Conservation (phyloP, 1,284 basidiomycete species). For the Ceratobasidium sp. region DNA sequence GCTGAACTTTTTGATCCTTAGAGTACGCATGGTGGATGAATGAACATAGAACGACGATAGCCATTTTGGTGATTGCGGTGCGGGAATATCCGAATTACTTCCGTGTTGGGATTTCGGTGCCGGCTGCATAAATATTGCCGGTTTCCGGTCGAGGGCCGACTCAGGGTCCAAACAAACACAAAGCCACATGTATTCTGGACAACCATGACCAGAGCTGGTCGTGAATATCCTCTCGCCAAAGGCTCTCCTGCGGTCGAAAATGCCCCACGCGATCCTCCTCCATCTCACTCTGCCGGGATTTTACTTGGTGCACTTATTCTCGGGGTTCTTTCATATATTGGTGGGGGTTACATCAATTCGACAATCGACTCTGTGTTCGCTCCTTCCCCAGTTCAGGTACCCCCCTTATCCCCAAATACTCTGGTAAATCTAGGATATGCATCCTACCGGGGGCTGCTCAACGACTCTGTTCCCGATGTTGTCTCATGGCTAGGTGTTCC, state of each 20-base stretch:
- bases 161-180: background rate
- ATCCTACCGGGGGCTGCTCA: conserved; percentile 58
- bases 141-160: background rate
- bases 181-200: background rate
- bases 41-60: too few relatives aligned
- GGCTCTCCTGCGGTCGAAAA: conserved; percentile 9
- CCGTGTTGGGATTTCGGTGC: too few relatives aligned
- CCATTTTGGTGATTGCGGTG: too few relatives aligned
- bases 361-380: background rate
- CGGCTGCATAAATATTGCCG: too few relatives aligned
- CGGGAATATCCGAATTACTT: too few relatives aligned
- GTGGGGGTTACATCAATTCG: background rate
- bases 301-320: conserved; percentile 7
- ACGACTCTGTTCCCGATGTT: conserved; percentile 49
- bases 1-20: too few relatives aligned
- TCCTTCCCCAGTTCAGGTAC: background rate
- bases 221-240: conserved; percentile 16
- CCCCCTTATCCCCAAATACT: background rate
- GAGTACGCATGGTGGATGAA: too few relatives aligned
- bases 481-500: conserved; percentile 62
- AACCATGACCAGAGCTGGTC: background rate
- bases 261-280: conserved; percentile 11
- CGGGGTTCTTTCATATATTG: background rate
- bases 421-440: conserved; percentile 47
- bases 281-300: conserved; percentile 15